phyloP scores from a whole-genome alignment of 257 asterid species.

The Nicotiana knightiana region DNA sequence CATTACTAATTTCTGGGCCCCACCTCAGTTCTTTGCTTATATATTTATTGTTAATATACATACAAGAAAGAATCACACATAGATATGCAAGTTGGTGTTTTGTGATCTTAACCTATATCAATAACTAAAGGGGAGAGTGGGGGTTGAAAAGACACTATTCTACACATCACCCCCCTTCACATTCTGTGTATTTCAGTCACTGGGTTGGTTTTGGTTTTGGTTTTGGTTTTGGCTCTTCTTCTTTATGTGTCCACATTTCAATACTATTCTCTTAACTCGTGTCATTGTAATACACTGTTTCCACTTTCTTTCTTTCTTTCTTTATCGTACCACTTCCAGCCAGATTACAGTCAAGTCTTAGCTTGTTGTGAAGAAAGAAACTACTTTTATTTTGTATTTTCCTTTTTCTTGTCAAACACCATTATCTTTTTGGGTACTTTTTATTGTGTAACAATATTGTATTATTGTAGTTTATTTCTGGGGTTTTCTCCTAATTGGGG shows the following conservation, averaged over 20 bases:
- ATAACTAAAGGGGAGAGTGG: not conserved
- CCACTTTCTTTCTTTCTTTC: not conserved
- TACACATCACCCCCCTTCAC: not conserved
- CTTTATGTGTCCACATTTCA: slow-evolving; percentile 21
- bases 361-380: slow-evolving; percentile 27
- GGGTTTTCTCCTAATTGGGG: slow-evolving; percentile 9
- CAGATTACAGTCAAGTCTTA: slow-evolving; percentile 40
- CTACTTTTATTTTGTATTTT: not conserved
- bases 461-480: not conserved
- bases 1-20: not conserved
- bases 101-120: not conserved
- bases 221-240: not conserved
- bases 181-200: not conserved
- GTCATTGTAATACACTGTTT: slow-evolving; percentile 5
- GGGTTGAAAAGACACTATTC: not conserved
- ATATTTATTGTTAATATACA: not conserved
- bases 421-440: slow-evolving; percentile 23
- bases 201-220: not conserved
- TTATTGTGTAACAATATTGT: slow-evolving; percentile 17
- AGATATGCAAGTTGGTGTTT: not conserved
- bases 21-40: not conserved
- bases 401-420: not conserved
- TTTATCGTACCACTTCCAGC: slow-evolving; percentile 32
- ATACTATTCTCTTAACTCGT: slow-evolving; percentile 11
- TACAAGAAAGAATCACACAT: not conserved